Percentiles rank a stretch among this genome's conserved stretches.
Evolutionary conservation across 768 basidiomycete genomes (phyloP).

Genomic region (Trametopsis cervina): DNA sequence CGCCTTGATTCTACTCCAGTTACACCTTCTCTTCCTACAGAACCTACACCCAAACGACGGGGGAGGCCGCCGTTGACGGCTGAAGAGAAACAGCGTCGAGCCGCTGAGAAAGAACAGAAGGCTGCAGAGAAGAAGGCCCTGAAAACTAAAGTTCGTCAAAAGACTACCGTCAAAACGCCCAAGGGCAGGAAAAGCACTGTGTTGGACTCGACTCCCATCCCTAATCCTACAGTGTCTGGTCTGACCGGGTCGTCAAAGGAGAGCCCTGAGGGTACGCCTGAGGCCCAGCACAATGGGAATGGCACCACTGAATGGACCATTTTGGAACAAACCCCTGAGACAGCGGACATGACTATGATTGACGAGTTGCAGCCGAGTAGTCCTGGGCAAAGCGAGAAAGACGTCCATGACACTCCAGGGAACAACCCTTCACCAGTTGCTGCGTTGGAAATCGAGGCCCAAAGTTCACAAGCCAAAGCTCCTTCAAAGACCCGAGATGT

Average conservation of each 20-base stretch:
- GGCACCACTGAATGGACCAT: too few relatives aligned
- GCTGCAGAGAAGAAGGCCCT: constrained; percentile 15
- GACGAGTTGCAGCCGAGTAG: constrained; percentile 33
- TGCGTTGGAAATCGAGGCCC: not conserved
- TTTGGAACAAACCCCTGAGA: constrained; percentile 18
- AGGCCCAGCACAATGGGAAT: too few relatives aligned
- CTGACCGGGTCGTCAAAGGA: too few relatives aligned
- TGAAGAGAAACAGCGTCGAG: constrained; percentile 17
- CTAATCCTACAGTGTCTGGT: too few relatives aligned
- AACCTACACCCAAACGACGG: constrained; percentile 15
- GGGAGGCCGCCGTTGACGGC: constrained; percentile 14
- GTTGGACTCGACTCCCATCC: too few relatives aligned
- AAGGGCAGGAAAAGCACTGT: not conserved
- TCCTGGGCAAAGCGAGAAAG: constrained; percentile 10
- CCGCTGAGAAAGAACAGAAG: constrained; percentile 15
- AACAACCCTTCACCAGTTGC: not conserved
- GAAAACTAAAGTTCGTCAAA: constrained; percentile 10
- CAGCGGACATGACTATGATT: constrained; percentile 19
- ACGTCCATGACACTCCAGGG: not conserved
- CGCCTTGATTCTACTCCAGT: too few relatives aligned
- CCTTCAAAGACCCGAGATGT: not conserved
- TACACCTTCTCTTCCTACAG: too few relatives aligned
- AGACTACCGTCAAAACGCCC: constrained; percentile 12
- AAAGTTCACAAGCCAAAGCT: not conserved
- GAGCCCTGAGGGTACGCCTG: too few relatives aligned